Base-by-base conservation (phyloP, 768 basidiomycete genomes). In the Leccinum obscurum region DNA sequence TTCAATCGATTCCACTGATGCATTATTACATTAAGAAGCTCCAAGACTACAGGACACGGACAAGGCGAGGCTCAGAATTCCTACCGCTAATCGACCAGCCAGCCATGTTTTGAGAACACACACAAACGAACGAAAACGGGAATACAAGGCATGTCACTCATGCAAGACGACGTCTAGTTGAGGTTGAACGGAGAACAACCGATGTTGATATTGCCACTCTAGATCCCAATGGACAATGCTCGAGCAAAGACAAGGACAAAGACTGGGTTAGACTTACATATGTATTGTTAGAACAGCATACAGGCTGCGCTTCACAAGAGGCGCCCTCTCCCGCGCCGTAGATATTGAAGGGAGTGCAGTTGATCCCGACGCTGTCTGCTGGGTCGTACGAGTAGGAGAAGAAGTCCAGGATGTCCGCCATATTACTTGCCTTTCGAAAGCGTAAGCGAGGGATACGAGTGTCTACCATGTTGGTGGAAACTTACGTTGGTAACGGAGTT, bases 171-270 rank as follows among this genome's bases (percentile, higher is more conserved):
- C 32, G n/a, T n/a, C 63, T 62, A 69, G 63, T 66, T 69, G 14
- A 69, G 30, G 44, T 69, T 15, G 7, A 65, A 26, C 46, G 69
- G 69, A 55, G 69, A 71, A 63, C 69, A 71, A 26, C 67, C 69
- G 4, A 70, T 1, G 46, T 67, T 69, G 59, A 71, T 17, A 4
- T 41, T 41, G 20, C 69, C 69, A 0, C 6, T 39, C 69, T 70
- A 14, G 9, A 51, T 44, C 28, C 24, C 61, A 22, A 52, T 11
- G 17, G 11, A 8, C 22, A 34, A 17, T 6, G 22, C 14, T 24
- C 7, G n/a, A 49, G 46, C 35, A 41, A 6, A 24, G 26, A 54
- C 3, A 8, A 1, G 17, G 17, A n/a, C 11, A 3, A 30, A 37
- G 26, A 51, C 17, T 34, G 46, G 14, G n/a, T 4, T 15, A 39